Evolutionary conservation across 1,139 yeast genomes (phyloP), one percentile per base, ranked within the genome.

Genomic region (Nadsonia commutata): DNA sequence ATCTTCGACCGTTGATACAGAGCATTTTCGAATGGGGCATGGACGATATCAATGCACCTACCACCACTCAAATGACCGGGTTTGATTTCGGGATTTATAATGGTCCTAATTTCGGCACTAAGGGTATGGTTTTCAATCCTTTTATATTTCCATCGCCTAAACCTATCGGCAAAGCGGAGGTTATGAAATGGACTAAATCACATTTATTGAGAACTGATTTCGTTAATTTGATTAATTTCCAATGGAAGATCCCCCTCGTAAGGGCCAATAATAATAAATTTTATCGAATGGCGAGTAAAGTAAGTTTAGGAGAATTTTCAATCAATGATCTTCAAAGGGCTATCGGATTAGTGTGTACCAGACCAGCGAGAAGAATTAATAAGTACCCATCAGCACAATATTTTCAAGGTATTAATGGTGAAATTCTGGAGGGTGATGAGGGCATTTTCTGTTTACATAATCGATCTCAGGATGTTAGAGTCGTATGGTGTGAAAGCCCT

Each of bases 351-450:
- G 20, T 44, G 13, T 31, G 38, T 3, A 36, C 44, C 31, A 38
- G 46, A n/a, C 46, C 46, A 2, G 44, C 46, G 2, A 41, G 46
- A 7, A 41, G 46, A 18, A 38, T 41, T 20, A 44, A 44, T 37
- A 19, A 36, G 22, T 44, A 31, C 18, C 38, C 41, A 9, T 42
- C 46, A 3, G 41, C 36, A 17, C 40, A 23, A 19, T 42, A 16
- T 31, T 18, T 20, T 19, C 23, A 18, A 18, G 18, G 20, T 23
- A 6, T 23, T 38, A n/a, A n/a, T n/a, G n/a, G n/a, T n/a, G n/a
- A n/a, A n/a, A n/a, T n/a, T n/a, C n/a, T n/a, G n/a, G n/a, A n/a
- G n/a, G n/a, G n/a, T n/a, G n/a, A n/a, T n/a, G n/a, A n/a, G n/a
- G n/a, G n/a, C n/a, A n/a, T n/a, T n/a, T n/a, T n/a, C n/a, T n/a